phyloP scores from a whole-genome alignment of 169 alveolate species.

The Fabrea salina region DNA sequence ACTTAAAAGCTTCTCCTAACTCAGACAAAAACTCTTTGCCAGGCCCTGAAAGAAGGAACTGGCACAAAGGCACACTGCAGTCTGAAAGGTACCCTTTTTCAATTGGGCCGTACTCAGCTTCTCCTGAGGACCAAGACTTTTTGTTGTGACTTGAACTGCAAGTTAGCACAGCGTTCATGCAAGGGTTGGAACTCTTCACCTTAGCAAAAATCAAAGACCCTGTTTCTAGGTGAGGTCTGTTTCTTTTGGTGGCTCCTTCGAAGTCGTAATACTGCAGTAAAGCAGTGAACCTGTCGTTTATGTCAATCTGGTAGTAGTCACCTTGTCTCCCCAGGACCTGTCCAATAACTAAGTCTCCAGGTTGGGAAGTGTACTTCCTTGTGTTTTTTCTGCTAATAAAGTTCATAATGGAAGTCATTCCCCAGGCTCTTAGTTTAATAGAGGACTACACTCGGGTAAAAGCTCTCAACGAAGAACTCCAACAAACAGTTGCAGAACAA shows the following conservation, averaged over 20 bases:
- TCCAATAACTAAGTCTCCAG: constrained; percentile 26
- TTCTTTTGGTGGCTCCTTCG: constrained; percentile 31
- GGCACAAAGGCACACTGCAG: background rate
- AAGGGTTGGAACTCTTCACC: background rate
- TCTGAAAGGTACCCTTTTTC: background rate
- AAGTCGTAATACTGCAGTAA: constrained; percentile 29
- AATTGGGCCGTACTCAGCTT: constrained; percentile 15
- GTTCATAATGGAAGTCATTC: no score
- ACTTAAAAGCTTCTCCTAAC: constrained; percentile 7
- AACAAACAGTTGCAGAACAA: no score
- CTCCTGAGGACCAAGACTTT: constrained; percentile 32
- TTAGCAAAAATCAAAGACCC: background rate
- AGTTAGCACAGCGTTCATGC: constrained; percentile 4
- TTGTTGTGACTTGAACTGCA: constrained; percentile 20
- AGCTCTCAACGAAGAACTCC: no score
- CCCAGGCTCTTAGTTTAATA: no score
- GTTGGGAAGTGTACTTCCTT: background rate
- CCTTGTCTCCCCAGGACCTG: background rate
- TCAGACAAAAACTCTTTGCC: background rate
- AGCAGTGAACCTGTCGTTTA: constrained; percentile 7
- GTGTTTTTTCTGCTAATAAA: no score
- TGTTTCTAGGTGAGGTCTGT: background rate
- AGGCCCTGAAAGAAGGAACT: background rate
- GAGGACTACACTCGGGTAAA: no score
- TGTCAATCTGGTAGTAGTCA: constrained; percentile 18